Percentiles rank a stretch among this genome's conserved stretches.
phyloP scores from a whole-genome alignment of 2,329 filamentous ascomycete species.

The Exophiala mesophila region DNA sequence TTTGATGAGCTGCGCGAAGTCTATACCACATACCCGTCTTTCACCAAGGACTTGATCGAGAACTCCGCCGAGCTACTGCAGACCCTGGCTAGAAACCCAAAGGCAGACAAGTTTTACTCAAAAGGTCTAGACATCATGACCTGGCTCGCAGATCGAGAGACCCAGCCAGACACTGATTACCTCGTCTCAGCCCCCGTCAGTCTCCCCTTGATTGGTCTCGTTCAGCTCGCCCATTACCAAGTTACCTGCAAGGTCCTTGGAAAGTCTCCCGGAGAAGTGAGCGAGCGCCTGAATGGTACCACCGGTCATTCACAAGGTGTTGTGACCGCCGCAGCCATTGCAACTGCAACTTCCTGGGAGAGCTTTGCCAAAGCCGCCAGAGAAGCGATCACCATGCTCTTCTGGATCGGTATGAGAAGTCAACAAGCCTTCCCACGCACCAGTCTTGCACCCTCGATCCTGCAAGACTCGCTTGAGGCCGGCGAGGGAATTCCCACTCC shows the following conservation, averaged over 20 bases:
- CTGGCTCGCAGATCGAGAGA: constrained; percentile 85
- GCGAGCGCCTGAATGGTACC: constrained; percentile 77
- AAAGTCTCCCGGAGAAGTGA: constrained; percentile 79
- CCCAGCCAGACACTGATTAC: constrained; percentile 91
- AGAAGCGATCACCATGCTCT: constrained; percentile 83
- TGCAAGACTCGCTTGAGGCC: constrained; percentile 89
- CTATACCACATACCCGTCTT: constrained; percentile 83
- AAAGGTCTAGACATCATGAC: constrained; percentile 94
- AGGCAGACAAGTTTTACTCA: constrained; percentile 89
- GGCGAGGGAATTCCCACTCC: constrained; percentile 94
- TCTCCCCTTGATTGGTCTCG: constrained; percentile 89
- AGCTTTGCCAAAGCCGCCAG: constrained; percentile 75
- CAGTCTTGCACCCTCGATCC: constrained; percentile 80
- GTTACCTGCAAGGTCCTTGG: constrained; percentile 91
- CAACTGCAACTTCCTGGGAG: constrained; percentile 88
- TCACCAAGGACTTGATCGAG: constrained; percentile 79
- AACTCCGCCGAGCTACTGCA: constrained; percentile 83
- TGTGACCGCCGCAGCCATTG: constrained; percentile 85
- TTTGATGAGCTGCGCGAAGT: constrained; percentile 95
- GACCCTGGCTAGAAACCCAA: constrained; percentile 72
- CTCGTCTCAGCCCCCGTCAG: constrained; percentile 92
- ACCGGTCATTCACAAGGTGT: constrained; percentile 97
- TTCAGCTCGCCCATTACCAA: constrained; percentile 92
- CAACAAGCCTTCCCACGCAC: constrained; percentile 96
- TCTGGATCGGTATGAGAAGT: constrained; percentile 96